Base-by-base conservation (phyloP, 2,329 filamentous ascomycete species). In the Dactylonectria estremocensis region DNA sequence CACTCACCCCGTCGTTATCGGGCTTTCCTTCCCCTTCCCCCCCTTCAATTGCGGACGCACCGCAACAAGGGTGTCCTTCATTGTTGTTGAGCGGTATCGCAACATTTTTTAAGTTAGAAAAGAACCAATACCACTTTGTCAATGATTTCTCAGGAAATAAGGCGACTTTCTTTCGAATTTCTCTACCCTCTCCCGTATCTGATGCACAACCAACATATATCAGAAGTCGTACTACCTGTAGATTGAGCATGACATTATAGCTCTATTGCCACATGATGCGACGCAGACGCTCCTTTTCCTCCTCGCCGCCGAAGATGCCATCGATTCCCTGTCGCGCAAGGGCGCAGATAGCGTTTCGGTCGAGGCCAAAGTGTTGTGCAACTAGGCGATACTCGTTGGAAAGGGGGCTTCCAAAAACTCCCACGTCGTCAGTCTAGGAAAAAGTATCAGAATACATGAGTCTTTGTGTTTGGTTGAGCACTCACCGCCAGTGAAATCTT, bases 311-410 rank as follows among this genome's bases (percentile, higher is more conserved):
- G 73, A 96, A 95, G 31, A 94, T 93, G 2, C 87, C 85, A 18
- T 89, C 85, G 4, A 93, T 86, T 0, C 87, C 87, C 67, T 88
- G 87, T 55, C 86, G 85, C n/a, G 88, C 89, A 20, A 95, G 79
- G 0, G 78, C 77, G 62, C 89, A 83, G 1, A 88, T 82, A 16
- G 86, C 83, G 5, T 75, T 65, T 3, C 77, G 78, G 13, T 75
- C 77, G 7, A 96, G 83, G 0, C 80, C 77, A 74, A 96, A 96
- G 76, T 95, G 90, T 71, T 90, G 80, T 1, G 92, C 90, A 3
- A 92, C 92, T 2, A 96, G 87, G 8, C 85, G 82, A 79, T 95
- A 95, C 78, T 97, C 94, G 72, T 94, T 91, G 1, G 92, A 95
- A 4, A 95, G 80, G 0, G 89, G 85, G 75, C 92, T 95, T 56